Base-by-base conservation (phyloP, 202 grass and related monocot species). In the Musa balbisiana region DNA sequence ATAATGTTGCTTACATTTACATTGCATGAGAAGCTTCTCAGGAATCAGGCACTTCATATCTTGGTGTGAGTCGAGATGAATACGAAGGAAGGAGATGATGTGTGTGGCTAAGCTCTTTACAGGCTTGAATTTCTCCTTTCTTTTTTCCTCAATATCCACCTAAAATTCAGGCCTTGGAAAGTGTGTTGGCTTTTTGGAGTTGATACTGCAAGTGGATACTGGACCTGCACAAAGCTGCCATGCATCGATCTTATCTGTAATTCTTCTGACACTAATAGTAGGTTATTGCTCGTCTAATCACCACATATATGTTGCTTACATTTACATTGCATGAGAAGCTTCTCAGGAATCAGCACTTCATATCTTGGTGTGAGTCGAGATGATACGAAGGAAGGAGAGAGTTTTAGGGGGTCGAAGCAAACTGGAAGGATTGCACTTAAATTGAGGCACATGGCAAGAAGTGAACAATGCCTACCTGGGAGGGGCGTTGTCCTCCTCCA, bases 381-480 rank as follows among this genome's bases (percentile, higher is more conserved):
- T 52, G n/a, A 2, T 69, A 49, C 51, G 53, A 66, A 76, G 67
- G 17, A 51, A 62, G 76, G 54, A 78, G 80, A 75, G 69, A 64
- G 70, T 81, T 27, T 81, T 76, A 67, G 74, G 80, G 80, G 72
- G 60, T 81, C 33, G 33, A 43, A 43, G 33, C 33, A 43, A 43
- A 43, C 33, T 85, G 83, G 83, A 85, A 73, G 83, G 79, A 73
- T 69, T 69, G 79, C 78, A 73, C 79, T 81, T 81, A 85, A 85
- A 83, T 78, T 2, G 77, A 19, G 77, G 81, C 85, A 87, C 85
- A 83, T 69, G 85, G 78, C 63, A 82, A 69, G 74, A 86, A 76
- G 8, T 69, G 51, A 43, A 51, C 67, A 8, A 29, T 19, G 29
- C 14, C 67, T 69, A 3, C 49, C 25, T 69, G 67, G 67, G 67